phyloP scores from a whole-genome alignment of 345 rosid species.

The Acer yangbiense region DNA sequence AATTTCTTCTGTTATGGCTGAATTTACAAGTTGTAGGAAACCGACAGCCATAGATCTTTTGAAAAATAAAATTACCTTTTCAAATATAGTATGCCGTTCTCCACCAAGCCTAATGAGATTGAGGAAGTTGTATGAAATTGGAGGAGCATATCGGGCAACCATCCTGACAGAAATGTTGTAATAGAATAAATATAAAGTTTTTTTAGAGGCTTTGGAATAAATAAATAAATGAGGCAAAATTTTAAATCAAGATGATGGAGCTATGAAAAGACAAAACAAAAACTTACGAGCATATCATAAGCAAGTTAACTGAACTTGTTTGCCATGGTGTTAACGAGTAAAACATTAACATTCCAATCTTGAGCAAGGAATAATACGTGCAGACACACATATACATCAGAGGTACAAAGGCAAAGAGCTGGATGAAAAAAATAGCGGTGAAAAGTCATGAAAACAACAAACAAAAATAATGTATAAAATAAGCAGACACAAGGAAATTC shows the following conservation, averaged over 20 bases:
- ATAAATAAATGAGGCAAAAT: constrained; percentile 1
- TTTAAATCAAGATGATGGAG: constrained; percentile 8
- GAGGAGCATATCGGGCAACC: constrained; percentile 99
- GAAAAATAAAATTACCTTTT: constrained; percentile 55
- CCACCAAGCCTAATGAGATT: constrained; percentile 76
- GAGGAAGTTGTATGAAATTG: constrained; percentile 95
- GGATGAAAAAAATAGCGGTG: constrained; percentile 25
- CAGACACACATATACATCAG: constrained; percentile 98
- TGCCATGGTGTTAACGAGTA: constrained; percentile 96
- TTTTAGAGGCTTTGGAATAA: not conserved
- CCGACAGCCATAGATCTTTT: not conserved
- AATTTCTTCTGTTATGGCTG: constrained; percentile 6
- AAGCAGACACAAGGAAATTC: not conserved
- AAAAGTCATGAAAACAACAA: not conserved
- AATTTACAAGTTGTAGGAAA: constrained; percentile 2
- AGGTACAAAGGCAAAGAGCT: constrained; percentile 92
- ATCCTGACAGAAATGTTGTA: constrained; percentile 54
- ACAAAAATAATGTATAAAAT: not conserved
- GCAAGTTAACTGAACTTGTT: constrained; percentile 95
- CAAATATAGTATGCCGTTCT: constrained; percentile 67
- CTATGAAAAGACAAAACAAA: constrained; percentile 5
- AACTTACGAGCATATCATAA: constrained; percentile 99
- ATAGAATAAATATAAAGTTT: constrained; percentile 14
- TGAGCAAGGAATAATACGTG: constrained; percentile 94
- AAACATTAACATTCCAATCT: constrained; percentile 96